Evolutionary conservation across 768 basidiomycete species (phyloP), one percentile per base, ranked within the genome.

Genomic region (Coprinellus aureogranulatus): DNA sequence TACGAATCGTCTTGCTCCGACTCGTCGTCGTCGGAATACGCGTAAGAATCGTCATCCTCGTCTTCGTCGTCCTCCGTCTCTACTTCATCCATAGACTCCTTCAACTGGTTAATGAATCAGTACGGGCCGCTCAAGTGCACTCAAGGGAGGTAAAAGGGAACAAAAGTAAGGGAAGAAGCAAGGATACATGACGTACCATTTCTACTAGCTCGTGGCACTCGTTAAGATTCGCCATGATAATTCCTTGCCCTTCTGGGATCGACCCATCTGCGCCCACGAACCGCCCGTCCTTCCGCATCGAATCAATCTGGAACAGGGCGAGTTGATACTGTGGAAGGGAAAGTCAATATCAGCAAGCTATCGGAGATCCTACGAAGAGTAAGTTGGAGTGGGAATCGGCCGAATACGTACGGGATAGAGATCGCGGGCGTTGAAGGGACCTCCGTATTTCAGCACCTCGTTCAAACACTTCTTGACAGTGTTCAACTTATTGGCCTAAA

Each of bases 381-480:
- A 14, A 34, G 34, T 6, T 14, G 14, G 34, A 34, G 8, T 14
- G 14, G 14, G 8, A 14, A 14, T 34, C 34, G 34, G 34, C 34
- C 34, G 34, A 34, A 34, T 34, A 78, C 90, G 60, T 68, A 94
- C 92, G 20, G 95, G 95, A 75, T 97, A 97, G 31, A 98, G 78
- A 69, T 98, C 95, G 40, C 93, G 86, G 20, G 94, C 85, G 61
- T 82, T 91, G 67, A 95, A 96, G 1, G 94, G 91, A 14, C 94
- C 95, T 16, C 95, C 95, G 64, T 94, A 94, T 68, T 96, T 97
- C 59, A 90, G 79, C 2, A 98, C 95, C 73, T 98, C 95, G 65
- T 96, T 96, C 54, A 98, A 77, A 65, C 94, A 96, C 68, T 96
- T 96, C 79, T 96, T 97, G 60, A 98, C 91, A 0, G 95, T 98